Evolutionary conservation across 1,284 basidiomycete species (phyloP), one percentile per base, ranked within the genome.

Genomic region (Ceratorhiza oryzae-sativae): DNA sequence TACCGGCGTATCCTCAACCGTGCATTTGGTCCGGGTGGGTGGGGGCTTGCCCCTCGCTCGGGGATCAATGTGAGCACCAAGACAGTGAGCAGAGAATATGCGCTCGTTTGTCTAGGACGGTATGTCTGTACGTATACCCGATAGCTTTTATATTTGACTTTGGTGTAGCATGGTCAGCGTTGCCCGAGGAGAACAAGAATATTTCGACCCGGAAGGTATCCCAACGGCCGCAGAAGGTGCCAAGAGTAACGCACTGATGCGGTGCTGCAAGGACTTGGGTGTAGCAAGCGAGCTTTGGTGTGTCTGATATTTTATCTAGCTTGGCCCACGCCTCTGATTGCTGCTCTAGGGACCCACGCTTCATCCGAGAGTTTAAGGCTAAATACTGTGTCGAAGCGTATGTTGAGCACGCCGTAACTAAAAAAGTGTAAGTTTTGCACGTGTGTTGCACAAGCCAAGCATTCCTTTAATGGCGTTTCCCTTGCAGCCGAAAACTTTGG

Each of bases 241-340:
- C 83, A 99, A 98, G 82, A 94, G 92, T 77, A 98, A 99, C 76
- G 97, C 97, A 1, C 84, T 99, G 45, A 98, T 98, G 96, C 86
- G 97, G 39, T 98, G 97, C 80, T 97, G 95, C 83, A 99, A 99
- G 80, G 97, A 99, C 78, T 83, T 99, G 41, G 97, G 97, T 5
- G 86, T 99, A 76, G 97, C 97, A 0, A 95, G 93, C 77, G 97
- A 98, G 82, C 88, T 99, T 39, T 99, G 97, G 95, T 94, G 77
- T 74, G 86, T 77, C 42, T 18, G 18, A 15, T 12, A 32, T 23
- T 39, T 30, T 30, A 23, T 4, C 42, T 30, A 3, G 25, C 39
- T 30, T 1, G 18, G 60, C n/a, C 5, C 10, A 27, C 10, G 9
- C 30, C 36, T 60, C 18, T 53, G 61, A 55, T 41, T 13, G 4